Percentiles rank a stretch among this genome's conserved stretches.
These are phyloP conservation scores for Patellifolia procumbens DNA, from an alignment of 179 eudicot species.

Conservation along the genomic window DNA sequence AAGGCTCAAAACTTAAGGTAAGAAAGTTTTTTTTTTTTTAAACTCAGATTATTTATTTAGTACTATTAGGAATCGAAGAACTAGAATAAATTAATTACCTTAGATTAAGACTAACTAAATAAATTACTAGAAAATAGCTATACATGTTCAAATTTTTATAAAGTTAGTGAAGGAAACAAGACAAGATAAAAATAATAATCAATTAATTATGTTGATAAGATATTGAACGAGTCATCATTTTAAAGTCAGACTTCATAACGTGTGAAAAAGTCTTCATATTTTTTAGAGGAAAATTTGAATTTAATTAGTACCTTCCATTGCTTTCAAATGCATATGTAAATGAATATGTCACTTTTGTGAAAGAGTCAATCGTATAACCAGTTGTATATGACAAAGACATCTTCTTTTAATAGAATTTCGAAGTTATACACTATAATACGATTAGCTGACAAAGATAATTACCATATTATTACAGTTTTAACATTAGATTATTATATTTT, in stretches of 20 bases:
- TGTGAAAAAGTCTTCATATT: background rate
- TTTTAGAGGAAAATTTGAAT: background rate
- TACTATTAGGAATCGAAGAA: too few relatives aligned
- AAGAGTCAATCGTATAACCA: slow-evolving; percentile 3
- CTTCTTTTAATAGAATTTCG: background rate
- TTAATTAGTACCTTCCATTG: background rate
- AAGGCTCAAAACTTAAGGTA: background rate
- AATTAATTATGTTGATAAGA: background rate
- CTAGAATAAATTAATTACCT: too few relatives aligned
- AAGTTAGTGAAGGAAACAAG: background rate
- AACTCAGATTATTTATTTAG: background rate
- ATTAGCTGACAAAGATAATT: background rate
- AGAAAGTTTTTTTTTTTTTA: background rate
- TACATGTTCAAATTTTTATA: background rate
- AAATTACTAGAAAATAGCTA: background rate
- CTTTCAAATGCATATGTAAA: background rate
- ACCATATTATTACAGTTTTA: background rate
- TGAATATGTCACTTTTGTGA: background rate
- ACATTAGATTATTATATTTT: background rate
- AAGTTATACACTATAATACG: background rate
- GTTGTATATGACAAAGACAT: slow-evolving; percentile 17
- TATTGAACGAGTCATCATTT: background rate
- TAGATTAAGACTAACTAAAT: background rate
- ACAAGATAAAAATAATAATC: too few relatives aligned
- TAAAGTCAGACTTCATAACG: background rate